Conservation (phyloP, 768 basidiomycete genomes). For the Phylloporus scabripes region DNA sequence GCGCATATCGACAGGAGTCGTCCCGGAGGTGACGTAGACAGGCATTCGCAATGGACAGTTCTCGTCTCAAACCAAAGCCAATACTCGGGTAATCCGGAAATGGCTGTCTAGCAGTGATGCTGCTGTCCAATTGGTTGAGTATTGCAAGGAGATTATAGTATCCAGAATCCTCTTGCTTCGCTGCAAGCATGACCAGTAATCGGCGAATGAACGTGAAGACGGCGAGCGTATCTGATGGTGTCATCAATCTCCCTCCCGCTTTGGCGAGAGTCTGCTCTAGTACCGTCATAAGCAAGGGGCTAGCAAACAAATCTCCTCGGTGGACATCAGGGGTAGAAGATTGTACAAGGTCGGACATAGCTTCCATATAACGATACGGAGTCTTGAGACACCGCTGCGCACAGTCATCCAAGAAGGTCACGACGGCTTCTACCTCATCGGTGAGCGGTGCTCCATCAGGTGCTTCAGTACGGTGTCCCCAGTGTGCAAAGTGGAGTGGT, state of each 20-base stretch:
- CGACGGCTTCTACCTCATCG: slow-evolving; percentile 52
- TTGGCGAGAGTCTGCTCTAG: slow-evolving; percentile 76
- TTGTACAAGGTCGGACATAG: slow-evolving; percentile 37
- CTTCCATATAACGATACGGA: slow-evolving; percentile 83
- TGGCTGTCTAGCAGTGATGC: slow-evolving; percentile 27
- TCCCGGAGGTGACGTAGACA: slow-evolving; percentile 32
- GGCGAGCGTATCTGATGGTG: slow-evolving; percentile 58
- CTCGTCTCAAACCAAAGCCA: slow-evolving; percentile 39
- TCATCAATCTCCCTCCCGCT: slow-evolving; percentile 46
- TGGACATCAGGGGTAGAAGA: slow-evolving; percentile 8
- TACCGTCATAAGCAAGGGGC: slow-evolving; percentile 75
- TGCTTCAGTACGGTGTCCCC: slow-evolving; percentile 33
- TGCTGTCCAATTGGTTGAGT: slow-evolving; percentile 33
- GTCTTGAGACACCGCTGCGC: slow-evolving; percentile 75
- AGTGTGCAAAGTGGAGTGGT: slow-evolving; percentile 37
- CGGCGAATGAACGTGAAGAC: slow-evolving; percentile 60
- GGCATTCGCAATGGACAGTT: slow-evolving; percentile 38
- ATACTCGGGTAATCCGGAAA: slow-evolving; percentile 33
- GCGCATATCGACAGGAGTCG: neutral
- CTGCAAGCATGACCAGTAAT: slow-evolving; percentile 51
- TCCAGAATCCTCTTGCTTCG: slow-evolving; percentile 45
- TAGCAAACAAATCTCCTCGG: slow-evolving; percentile 41
- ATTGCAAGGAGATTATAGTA: slow-evolving; percentile 31
- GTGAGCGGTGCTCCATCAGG: slow-evolving; percentile 50
- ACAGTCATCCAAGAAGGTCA: slow-evolving; percentile 81